Conservation (phyloP, 768 basidiomycete species). For the Amanita rubescens region DNA sequence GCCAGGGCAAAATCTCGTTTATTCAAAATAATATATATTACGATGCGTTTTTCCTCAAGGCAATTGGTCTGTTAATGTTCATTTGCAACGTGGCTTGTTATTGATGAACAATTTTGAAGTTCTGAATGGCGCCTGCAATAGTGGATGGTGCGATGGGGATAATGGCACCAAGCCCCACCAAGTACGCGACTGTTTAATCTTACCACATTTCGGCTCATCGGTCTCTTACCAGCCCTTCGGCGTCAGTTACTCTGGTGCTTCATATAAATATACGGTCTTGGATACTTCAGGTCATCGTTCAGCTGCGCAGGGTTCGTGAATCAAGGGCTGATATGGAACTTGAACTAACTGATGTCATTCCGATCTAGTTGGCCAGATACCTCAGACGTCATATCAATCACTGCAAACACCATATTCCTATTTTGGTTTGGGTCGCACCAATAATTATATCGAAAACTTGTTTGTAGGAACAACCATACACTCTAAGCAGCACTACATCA, state of each 20-base stretch:
- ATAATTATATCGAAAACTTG: conserved; percentile 99
- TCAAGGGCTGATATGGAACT: neutral
- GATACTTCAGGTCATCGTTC: conserved; percentile 85
- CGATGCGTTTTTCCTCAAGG: conserved; percentile 98
- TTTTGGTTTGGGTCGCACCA: conserved; percentile 94
- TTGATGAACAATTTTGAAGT: conserved; percentile 36
- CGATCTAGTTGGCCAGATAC: conserved; percentile 74
- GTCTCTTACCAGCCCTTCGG: conserved; percentile 67
- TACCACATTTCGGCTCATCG: conserved; percentile 2
- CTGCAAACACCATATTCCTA: conserved; percentile 90
- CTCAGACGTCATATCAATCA: conserved; percentile 89
- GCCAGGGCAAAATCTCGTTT: conserved; percentile 60
- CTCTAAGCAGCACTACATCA: conserved; percentile 65
- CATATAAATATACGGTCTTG: conserved; percentile 94
- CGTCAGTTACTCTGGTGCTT: conserved; percentile 89
- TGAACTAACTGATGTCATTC: neutral
- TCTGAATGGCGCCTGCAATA: conserved; percentile 87
- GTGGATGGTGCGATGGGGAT: conserved; percentile 62
- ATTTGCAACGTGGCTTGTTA: neutral
- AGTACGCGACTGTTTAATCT: conserved; percentile 34
- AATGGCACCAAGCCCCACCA: conserved; percentile 63
- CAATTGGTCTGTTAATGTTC: conserved; percentile 57
- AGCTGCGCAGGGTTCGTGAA: conserved; percentile 71
- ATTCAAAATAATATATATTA: conserved; percentile 98
- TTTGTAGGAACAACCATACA: conserved; percentile 91